Conservation (phyloP, 2,329 filamentous ascomycete genomes). For the Arthroderma sp. region DNA sequence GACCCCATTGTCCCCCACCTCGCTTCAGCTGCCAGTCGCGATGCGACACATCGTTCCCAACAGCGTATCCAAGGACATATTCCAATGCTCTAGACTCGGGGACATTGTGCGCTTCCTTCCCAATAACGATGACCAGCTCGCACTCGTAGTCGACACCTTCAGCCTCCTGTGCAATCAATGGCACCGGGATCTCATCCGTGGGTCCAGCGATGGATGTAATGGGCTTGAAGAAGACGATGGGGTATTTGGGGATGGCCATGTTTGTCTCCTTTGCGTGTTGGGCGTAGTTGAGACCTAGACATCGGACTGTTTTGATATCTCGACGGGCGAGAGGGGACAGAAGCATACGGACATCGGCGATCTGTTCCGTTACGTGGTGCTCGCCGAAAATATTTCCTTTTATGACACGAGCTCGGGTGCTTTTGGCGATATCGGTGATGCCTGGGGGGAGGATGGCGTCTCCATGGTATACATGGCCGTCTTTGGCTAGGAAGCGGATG, state of each 20-base stretch:
- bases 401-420: conserved; percentile 49
- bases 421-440: conserved; percentile 47
- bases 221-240: conserved; percentile 64
- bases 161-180: conserved; percentile 50
- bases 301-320: conserved; percentile 54
- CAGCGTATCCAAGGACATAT: conserved; percentile 60
- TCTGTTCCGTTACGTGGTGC: conserved; percentile 50
- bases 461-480: conserved; percentile 58
- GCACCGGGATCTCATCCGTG: conserved; percentile 52
- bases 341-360: conserved; percentile 41
- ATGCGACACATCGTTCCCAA: conserved; percentile 70
- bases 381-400: conserved; percentile 53
- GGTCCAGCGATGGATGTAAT: conserved; percentile 53
- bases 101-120: conserved; percentile 53
- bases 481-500: conserved; percentile 58
- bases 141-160: conserved; percentile 67
- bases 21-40: conserved; percentile 61
- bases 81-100: conserved; percentile 52
- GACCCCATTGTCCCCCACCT: conserved; percentile 56
- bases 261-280: conserved; percentile 58
- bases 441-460: conserved; percentile 56
- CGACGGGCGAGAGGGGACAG: conserved; percentile 50
- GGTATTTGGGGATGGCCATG: conserved; percentile 56
- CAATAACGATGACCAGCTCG: conserved; percentile 62
- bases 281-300: conserved; percentile 59